Percentiles rank a stretch among this genome's conserved stretches.
Evolutionary conservation across 2,329 filamentous ascomycete genomes (phyloP).

Genomic region (Monilinia polystroma): DNA sequence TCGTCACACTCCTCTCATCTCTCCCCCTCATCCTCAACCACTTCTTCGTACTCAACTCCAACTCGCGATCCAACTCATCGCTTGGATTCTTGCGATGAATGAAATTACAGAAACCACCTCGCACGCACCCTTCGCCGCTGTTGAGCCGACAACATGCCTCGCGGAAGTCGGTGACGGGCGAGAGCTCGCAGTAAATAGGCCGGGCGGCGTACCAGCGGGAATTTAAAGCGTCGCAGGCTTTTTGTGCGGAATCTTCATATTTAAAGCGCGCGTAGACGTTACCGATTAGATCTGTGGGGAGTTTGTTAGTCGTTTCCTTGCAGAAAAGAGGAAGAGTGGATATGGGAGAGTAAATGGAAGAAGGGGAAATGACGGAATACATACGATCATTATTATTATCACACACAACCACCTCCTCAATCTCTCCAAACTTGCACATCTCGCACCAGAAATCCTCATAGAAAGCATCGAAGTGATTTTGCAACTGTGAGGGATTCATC

Average conservation of each 20-base stretch:
- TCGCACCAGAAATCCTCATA: slow-evolving; percentile 99
- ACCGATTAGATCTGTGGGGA: slow-evolving; percentile 75
- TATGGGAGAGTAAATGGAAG: background rate
- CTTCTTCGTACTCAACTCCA: slow-evolving; percentile 90
- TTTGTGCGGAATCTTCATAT: slow-evolving; percentile 95
- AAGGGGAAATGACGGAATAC: background rate
- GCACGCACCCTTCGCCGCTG: slow-evolving; percentile 89
- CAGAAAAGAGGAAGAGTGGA: too few relatives aligned
- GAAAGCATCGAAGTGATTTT: slow-evolving; percentile 99
- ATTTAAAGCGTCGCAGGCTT: slow-evolving; percentile 91
- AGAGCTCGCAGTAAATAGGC: slow-evolving; percentile 97
- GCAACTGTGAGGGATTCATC: slow-evolving; percentile 93
- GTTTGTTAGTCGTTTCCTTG: background rate
- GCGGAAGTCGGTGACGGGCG: slow-evolving; percentile 94
- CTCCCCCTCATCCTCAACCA: slow-evolving; percentile 84
- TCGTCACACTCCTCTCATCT: slow-evolving; percentile 76
- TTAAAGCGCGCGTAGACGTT: slow-evolving; percentile 99
- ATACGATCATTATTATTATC: slow-evolving; percentile 91
- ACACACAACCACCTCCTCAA: slow-evolving; percentile 97
- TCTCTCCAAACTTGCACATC: slow-evolving; percentile 97
- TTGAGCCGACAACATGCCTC: slow-evolving; percentile 97
- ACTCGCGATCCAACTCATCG: slow-evolving; percentile 82
- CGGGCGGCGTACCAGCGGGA: slow-evolving; percentile 94
- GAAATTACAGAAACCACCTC: slow-evolving; percentile 98
- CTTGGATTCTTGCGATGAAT: slow-evolving; percentile 96